Conservation (phyloP, 257 asterid genomes). For the Jaltomata sinuosa region DNA sequence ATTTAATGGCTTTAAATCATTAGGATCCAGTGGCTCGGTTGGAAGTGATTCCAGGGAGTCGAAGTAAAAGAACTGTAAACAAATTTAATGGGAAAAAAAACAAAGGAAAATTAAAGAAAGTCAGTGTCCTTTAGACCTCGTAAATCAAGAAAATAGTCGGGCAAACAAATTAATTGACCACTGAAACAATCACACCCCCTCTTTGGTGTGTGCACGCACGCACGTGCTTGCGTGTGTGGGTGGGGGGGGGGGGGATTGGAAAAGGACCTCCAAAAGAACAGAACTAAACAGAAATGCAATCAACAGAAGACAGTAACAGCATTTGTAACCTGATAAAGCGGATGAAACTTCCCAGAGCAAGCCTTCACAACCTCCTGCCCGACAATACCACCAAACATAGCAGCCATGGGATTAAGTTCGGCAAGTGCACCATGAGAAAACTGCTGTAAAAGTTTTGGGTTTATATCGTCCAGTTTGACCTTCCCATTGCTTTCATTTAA, state of each 20-base stretch:
- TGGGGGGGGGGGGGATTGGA: neutral
- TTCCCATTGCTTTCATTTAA: constrained; percentile 59
- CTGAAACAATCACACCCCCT: neutral
- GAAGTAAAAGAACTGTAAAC: constrained; percentile 75
- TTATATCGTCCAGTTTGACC: constrained; percentile 58
- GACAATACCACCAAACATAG: constrained; percentile 95
- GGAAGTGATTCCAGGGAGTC: constrained; percentile 94
- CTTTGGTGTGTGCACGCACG: too few species aligned
- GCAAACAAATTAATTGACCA: neutral
- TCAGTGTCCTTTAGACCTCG: neutral
- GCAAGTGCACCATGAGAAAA: constrained; percentile 91
- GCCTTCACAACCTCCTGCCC: constrained; percentile 98
- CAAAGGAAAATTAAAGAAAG: neutral
- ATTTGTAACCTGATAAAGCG: constrained; percentile 65
- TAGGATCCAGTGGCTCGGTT: constrained; percentile 58
- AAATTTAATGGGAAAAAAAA: neutral
- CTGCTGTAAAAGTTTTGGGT: constrained; percentile 58
- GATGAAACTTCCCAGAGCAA: constrained; percentile 95
- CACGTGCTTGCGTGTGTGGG: too few species aligned
- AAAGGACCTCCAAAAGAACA: neutral
- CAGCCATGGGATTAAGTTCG: constrained; percentile 92
- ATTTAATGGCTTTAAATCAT: constrained; percentile 62
- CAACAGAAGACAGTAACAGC: neutral
- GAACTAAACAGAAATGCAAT: neutral
- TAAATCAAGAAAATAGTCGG: neutral